Evolutionary conservation across 2,329 filamentous ascomycete genomes (phyloP), one percentile per base, ranked within the genome.

Genomic region (Shiraia sp.): DNA sequence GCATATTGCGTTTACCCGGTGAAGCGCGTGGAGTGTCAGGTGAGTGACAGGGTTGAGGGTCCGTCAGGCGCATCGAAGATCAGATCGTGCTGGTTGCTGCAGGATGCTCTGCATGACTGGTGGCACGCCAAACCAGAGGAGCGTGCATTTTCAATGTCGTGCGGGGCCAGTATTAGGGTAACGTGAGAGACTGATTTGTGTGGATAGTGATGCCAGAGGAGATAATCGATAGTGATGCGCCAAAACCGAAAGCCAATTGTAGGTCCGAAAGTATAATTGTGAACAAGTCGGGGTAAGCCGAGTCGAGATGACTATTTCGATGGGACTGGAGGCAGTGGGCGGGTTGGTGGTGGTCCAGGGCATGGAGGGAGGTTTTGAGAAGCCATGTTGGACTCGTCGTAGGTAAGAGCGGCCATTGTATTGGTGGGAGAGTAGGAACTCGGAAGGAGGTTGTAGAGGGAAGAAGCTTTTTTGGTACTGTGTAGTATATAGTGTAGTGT

Each of bases 271-370:
- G 37, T 40, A 55, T 47, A 47, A 52, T 47, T 40, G 48, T 50
- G 34, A 28, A 32, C 27, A 27, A 10, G 13, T 31, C 30, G 39
- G 23, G 25, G n/a, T n/a, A n/a, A n/a, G 26, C 32, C 15, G 17
- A 13, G n/a, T 14, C 14, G 28, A 32, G 31, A 36, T 34, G 34
- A 53, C 57, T 72, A 72, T 64, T 73, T 72, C 40, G 63, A 68
- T 17, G 73, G 73, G 27, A 75, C 65, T 24, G 72, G 72, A 53
- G 73, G 73, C 32, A 76, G 64, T 55, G 73, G 73, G 42, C 73
- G 66, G 40, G 70, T 75, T 50, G 73, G 73, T 59, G 73, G 72
- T 49, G 73, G 73, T 40, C 73, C 72, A 28, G 73, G 73, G 66
- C 71, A 74, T 23, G 73, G 73, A 45, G 72, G 72, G 31, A 75